phyloP scores from a whole-genome alignment of 202 grass and related monocot species.

The Carex arenaria region DNA sequence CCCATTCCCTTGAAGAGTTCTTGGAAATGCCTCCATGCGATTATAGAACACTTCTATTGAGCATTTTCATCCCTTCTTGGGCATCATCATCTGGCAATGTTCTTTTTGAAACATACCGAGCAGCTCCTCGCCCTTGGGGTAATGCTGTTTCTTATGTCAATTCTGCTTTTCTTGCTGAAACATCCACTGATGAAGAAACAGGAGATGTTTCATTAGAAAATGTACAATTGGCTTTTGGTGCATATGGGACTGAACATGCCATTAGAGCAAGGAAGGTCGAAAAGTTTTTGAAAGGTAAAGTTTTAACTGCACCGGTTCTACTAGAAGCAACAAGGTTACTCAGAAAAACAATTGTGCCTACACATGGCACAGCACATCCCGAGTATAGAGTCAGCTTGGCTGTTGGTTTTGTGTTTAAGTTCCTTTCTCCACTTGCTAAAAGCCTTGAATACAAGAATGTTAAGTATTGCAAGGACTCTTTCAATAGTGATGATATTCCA shows the following conservation, averaged over 20 bases:
- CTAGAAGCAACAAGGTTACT: constrained; percentile 34
- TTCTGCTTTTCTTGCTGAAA: constrained; percentile 32
- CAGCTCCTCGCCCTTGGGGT: constrained; percentile 31
- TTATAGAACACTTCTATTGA: constrained; percentile 44
- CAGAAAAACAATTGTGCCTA: constrained; percentile 29
- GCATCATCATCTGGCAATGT: constrained; percentile 28
- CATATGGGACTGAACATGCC: constrained; percentile 35
- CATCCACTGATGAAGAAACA: constrained; percentile 6
- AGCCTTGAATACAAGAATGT: constrained; percentile 20
- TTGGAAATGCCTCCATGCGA: constrained; percentile 47
- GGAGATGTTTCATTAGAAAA: constrained; percentile 8
- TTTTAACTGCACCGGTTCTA: constrained; percentile 18
- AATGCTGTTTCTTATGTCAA: constrained; percentile 41
- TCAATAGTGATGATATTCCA: constrained; percentile 19
- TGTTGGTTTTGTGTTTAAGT: constrained; percentile 36
- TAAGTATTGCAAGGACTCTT: not conserved
- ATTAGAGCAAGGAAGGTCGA: constrained; percentile 44
- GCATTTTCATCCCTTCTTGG: constrained; percentile 54
- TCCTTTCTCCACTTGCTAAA: constrained; percentile 26
- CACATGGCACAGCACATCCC: constrained; percentile 22
- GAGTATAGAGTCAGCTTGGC: constrained; percentile 32
- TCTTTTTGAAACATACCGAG: constrained; percentile 59
- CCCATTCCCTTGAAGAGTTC: constrained; percentile 52
- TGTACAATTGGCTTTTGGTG: constrained; percentile 34
- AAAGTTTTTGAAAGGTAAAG: constrained; percentile 36